Evolutionary conservation across 495 filamentous ascomycete species (phyloP).

Genomic region (Podospora conica): DNA sequence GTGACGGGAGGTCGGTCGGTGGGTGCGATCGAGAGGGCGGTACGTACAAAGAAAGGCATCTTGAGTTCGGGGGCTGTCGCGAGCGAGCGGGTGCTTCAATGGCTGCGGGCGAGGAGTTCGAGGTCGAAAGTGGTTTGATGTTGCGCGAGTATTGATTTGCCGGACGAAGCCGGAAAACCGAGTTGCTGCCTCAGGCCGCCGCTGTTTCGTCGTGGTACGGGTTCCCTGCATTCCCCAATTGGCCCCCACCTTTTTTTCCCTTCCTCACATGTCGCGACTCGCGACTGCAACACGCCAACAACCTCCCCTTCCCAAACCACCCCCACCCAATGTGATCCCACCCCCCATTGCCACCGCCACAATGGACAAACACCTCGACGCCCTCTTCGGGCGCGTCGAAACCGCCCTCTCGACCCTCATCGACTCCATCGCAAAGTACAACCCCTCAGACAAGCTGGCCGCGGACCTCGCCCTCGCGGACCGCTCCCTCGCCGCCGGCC

Average conservation of each 20-base stretch:
- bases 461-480: conserved; percentile 63
- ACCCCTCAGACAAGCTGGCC: conserved; percentile 58
- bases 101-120: conserved; percentile 18
- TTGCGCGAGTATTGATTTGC: conserved; percentile 33
- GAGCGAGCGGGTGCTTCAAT: conserved; percentile 31
- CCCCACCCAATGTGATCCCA: background rate
- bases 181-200: conserved; percentile 20
- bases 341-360: background rate
- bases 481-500: conserved; percentile 49
- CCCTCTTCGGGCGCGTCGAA: conserved; percentile 62
- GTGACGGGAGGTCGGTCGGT: background rate
- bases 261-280: background rate
- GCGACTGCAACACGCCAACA: background rate
- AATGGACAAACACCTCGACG: conserved; percentile 57
- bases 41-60: conserved; percentile 41
- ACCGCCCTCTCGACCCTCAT: conserved; percentile 58
- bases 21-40: background rate
- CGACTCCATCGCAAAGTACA: conserved; percentile 72
- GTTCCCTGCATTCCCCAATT: conserved; percentile 6
- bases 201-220: background rate
- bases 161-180: conserved; percentile 29
- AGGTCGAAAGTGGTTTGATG: conserved; percentile 16
- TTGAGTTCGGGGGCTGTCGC: conserved; percentile 18
- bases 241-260: background rate
- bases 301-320: background rate